Conservation (phyloP, 257 asterid species). For the Euphrasia confusa region DNA sequence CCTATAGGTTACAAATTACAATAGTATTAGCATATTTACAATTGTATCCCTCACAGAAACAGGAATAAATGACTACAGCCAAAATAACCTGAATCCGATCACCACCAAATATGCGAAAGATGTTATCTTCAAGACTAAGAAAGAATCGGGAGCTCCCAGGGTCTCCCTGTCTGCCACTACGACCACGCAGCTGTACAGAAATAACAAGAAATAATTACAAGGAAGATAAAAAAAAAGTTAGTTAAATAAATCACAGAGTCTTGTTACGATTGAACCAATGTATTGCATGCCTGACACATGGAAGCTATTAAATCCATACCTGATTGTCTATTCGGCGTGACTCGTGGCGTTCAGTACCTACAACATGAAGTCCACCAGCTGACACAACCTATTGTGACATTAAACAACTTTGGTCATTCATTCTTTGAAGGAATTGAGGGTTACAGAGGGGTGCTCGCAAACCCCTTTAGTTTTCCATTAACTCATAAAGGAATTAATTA, state of each 20-base stretch:
- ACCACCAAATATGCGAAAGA: slow-evolving; percentile 96
- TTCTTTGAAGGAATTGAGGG: slow-evolving; percentile 11
- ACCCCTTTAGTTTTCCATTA: not conserved
- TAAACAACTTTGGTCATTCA: slow-evolving; percentile 4
- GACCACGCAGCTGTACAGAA: slow-evolving; percentile 85
- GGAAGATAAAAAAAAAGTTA: slow-evolving; percentile 15
- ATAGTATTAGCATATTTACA: slow-evolving; percentile 23
- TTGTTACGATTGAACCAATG: slow-evolving; percentile 14
- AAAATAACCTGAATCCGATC: slow-evolving; percentile 84
- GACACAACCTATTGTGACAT: slow-evolving; percentile 62
- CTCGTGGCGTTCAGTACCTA: slow-evolving; percentile 97
- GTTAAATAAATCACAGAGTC: slow-evolving; percentile 12
- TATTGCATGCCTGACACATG: slow-evolving; percentile 22
- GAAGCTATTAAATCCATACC: slow-evolving; percentile 36
- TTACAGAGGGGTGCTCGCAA: not conserved
- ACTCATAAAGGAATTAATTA: slow-evolving; percentile 24
- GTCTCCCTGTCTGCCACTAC: slow-evolving; percentile 99
- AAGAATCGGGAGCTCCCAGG: slow-evolving; percentile 99
- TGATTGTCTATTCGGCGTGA: slow-evolving; percentile 99
- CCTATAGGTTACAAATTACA: slow-evolving; percentile 40
- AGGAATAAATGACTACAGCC: slow-evolving; percentile 21
- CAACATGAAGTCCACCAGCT: slow-evolving; percentile 97
- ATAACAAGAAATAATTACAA: slow-evolving; percentile 24
- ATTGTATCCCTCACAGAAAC: slow-evolving; percentile 20
- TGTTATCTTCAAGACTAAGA: slow-evolving; percentile 97